Percentiles rank a stretch among this genome's conserved stretches.
phyloP scores from a whole-genome alignment of 768 basidiomycete species.

The Auricularia sp. region DNA sequence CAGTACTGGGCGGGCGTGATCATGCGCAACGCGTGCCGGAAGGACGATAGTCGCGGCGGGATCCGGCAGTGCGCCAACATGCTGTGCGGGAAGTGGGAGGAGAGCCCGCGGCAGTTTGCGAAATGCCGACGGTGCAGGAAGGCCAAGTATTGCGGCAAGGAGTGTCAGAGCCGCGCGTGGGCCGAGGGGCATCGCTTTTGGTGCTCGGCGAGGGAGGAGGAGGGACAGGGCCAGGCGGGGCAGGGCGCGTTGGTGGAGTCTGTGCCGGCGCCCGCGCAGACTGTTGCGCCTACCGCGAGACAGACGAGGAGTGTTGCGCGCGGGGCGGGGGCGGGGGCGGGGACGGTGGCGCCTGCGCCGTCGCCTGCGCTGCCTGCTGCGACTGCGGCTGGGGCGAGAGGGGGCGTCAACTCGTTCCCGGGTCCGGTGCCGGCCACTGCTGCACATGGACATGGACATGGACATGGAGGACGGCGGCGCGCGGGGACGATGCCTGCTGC shows the following conservation, averaged over 20 bases:
- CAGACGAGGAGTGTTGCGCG: not conserved
- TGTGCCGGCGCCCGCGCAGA: no score
- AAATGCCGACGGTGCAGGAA: slow-evolving; percentile 94
- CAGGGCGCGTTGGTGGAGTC: no score
- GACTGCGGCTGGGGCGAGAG: not conserved
- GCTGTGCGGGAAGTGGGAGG: slow-evolving; percentile 94
- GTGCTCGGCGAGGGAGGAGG: slow-evolving; percentile 63
- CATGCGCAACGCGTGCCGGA: slow-evolving; percentile 98
- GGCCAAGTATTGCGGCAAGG: slow-evolving; percentile 97
- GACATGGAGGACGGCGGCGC: not conserved
- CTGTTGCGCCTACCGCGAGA: no score
- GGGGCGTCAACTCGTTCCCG: not conserved
- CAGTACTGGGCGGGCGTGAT: slow-evolving; percentile 99
- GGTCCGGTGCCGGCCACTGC: not conserved
- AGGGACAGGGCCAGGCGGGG: slow-evolving; percentile 9
- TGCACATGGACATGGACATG: not conserved
- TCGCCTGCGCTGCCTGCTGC: not conserved
- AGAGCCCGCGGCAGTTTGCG: slow-evolving; percentile 87
- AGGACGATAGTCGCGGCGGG: slow-evolving; percentile 87
- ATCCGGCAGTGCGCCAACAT: slow-evolving; percentile 98
- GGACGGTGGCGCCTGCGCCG: not conserved
- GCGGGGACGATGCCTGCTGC: not conserved
- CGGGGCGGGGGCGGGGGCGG: not conserved
- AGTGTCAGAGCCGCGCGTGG: slow-evolving; percentile 95
- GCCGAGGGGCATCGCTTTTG: slow-evolving; percentile 93